phyloP scores from a whole-genome alignment of 129 eudicot species.

The Helianthus annuus region DNA sequence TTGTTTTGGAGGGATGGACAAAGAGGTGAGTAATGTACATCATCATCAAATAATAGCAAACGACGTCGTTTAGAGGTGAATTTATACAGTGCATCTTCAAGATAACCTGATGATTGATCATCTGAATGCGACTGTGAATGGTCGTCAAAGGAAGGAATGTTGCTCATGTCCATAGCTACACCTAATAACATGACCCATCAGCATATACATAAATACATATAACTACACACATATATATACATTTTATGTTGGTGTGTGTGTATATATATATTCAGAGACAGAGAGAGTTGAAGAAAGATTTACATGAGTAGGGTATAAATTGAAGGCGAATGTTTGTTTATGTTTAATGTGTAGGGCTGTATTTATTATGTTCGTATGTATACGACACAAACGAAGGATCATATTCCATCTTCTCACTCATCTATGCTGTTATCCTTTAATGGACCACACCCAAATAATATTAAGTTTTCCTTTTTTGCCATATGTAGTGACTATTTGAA shows the following conservation, averaged over 20 bases:
- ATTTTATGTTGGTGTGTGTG: too few species aligned
- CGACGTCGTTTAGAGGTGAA: slow-evolving; percentile 18
- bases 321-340: too few species aligned
- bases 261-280: neutral
- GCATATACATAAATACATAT: neutral
- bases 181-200: slow-evolving; percentile 1
- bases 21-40: neutral
- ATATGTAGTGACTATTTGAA: too few species aligned
- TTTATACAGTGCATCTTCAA: slow-evolving; percentile 17
- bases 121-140: slow-evolving; percentile 3
- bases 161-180: slow-evolving; percentile 22
- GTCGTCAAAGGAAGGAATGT: neutral
- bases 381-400: too few species aligned
- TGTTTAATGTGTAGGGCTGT: too few species aligned
- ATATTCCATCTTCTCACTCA: too few species aligned
- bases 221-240: neutral
- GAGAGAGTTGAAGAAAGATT: slow-evolving; percentile 1
- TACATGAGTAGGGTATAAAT: too few species aligned
- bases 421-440: too few species aligned
- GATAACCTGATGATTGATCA: slow-evolving; percentile 17
- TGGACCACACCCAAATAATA: too few species aligned
- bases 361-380: too few species aligned
- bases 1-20: neutral
- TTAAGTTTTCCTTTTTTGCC: too few species aligned
- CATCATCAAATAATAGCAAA: slow-evolving; percentile 6